A percentile compares a stretch with the other conserved stretches of the same genome.
These are phyloP conservation scores for Antitrichia curtipendula DNA, from an alignment of 225 moss, liverwort and hornwort species.

Conservation along the genomic window DNA sequence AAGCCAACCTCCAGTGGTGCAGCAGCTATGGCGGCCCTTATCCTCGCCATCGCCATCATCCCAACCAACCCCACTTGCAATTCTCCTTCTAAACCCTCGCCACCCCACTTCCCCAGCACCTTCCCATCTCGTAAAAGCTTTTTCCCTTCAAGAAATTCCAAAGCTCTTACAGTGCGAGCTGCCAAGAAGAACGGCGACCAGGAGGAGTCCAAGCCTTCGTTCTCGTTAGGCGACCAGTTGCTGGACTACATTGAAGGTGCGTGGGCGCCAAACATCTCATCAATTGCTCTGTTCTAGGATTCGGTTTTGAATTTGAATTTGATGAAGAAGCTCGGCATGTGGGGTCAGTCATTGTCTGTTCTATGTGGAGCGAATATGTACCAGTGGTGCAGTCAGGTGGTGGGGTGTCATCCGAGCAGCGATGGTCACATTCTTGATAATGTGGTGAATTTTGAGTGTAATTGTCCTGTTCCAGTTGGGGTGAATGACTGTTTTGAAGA, in stretches of 20 bases:
- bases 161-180: slow-evolving; percentile 1
- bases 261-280: not conserved
- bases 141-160: not conserved
- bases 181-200: slow-evolving; percentile 12
- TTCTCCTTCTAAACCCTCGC: not conserved
- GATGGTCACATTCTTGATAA: not conserved
- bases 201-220: slow-evolving; percentile 8
- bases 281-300: not conserved
- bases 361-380: not conserved
- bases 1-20: not conserved
- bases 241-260: slow-evolving; percentile 95
- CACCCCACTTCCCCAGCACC: not conserved
- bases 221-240: slow-evolving; percentile 74
- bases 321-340: not conserved
- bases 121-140: not conserved
- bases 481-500: not conserved
- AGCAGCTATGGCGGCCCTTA: slow-evolving; percentile 38
- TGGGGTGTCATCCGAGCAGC: too few species aligned
- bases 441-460: not conserved
- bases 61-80: not conserved
- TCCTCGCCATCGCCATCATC: not conserved
- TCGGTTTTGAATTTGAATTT: not conserved
- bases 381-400: not conserved
- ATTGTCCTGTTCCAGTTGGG: not conserved
- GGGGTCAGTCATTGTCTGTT: not conserved